Evolutionary conservation across 2,329 filamentous ascomycete genomes (phyloP).

Genomic region (Ascochyta viciae-villosae): DNA sequence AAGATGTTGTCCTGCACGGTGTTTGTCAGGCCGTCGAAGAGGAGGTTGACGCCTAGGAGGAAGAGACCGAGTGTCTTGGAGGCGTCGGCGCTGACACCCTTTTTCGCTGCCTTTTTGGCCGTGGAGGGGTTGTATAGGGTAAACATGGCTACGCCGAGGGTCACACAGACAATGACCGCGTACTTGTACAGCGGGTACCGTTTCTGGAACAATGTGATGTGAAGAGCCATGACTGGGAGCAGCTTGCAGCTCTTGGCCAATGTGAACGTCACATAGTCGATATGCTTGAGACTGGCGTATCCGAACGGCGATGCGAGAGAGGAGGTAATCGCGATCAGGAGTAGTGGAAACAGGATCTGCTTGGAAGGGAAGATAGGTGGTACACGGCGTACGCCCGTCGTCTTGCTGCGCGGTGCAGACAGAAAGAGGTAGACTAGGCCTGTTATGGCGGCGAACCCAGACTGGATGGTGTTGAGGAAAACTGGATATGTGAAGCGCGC

Average conservation of each 20-base stretch:
- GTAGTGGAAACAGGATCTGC: constrained; percentile 76
- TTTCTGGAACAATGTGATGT: constrained; percentile 88
- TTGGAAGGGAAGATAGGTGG: constrained; percentile 77
- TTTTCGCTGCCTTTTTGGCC: constrained; percentile 48
- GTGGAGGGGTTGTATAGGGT: constrained; percentile 76
- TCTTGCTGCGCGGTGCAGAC: constrained; percentile 61
- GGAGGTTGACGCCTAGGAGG: constrained; percentile 84
- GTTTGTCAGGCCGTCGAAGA: constrained; percentile 96
- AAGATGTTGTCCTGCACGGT: constrained; percentile 97
- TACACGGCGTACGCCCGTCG: constrained; percentile 36
- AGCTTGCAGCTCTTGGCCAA: constrained; percentile 98
- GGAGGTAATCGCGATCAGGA: constrained; percentile 85
- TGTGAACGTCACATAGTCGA: constrained; percentile 98
- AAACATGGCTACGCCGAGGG: constrained; percentile 90
- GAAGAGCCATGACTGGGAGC: constrained; percentile 96
- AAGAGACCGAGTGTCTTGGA: constrained; percentile 81
- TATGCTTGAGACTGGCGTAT: constrained; percentile 88
- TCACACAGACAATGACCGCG: constrained; percentile 88
- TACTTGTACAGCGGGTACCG: constrained; percentile 97
- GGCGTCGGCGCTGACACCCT: constrained; percentile 63
- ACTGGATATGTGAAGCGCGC: constrained; percentile 88
- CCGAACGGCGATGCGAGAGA: constrained; percentile 94
- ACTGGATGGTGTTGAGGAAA: constrained; percentile 96
- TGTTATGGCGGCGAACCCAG: constrained; percentile 81
- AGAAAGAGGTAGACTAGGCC: constrained; percentile 81